Percentiles rank a stretch among this genome's conserved stretches.
Evolutionary conservation across 371 early-diverging fungal species (phyloP).

Genomic region (Rozella allomycis): DNA sequence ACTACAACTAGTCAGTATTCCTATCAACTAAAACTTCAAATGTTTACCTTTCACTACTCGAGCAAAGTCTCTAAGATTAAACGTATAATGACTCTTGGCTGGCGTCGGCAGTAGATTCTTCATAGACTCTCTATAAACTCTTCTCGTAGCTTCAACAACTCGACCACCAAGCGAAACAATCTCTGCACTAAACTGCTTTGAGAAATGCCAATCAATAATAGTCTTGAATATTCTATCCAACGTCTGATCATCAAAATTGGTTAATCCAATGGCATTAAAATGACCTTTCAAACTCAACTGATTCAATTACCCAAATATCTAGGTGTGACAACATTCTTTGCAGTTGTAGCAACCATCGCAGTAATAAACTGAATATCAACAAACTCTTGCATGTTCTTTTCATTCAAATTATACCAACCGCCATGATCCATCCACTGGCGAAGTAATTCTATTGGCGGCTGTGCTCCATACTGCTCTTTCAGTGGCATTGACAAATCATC

Average conservation of each 20-base stretch:
- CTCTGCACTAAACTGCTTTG: slow-evolving; percentile 9
- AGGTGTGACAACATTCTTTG: too few relatives aligned
- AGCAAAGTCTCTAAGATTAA: slow-evolving; percentile 27
- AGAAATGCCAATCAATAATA: slow-evolving; percentile 26
- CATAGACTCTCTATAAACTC: slow-evolving; percentile 19
- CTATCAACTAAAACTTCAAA: slow-evolving; percentile 14
- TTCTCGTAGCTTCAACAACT: slow-evolving; percentile 18
- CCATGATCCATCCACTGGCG: slow-evolving; percentile 29
- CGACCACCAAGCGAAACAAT: slow-evolving; percentile 7
- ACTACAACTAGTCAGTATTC: slow-evolving; percentile 10
- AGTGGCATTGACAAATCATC: slow-evolving; percentile 33
- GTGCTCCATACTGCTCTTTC: slow-evolving; percentile 18
- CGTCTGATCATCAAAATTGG: slow-evolving; percentile 18
- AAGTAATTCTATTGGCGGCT: slow-evolving; percentile 28
- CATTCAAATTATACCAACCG: slow-evolving; percentile 33
- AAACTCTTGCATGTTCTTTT: slow-evolving; percentile 19
- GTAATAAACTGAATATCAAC: slow-evolving; percentile 26
- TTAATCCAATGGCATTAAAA: slow-evolving; percentile 20
- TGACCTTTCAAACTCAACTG: slow-evolving; percentile 18
- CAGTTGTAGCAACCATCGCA: slow-evolving; percentile 31
- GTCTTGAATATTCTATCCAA: slow-evolving; percentile 19
- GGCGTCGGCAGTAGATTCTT: slow-evolving; percentile 20
- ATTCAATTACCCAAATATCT: slow-evolving; percentile 22
- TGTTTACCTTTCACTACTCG: slow-evolving; percentile 22
- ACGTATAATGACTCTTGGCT: slow-evolving; percentile 24